These are phyloP conservation scores for Gossypium longicalyx DNA, from an alignment of 345 rosid genomes.

Conservation along the genomic window DNA sequence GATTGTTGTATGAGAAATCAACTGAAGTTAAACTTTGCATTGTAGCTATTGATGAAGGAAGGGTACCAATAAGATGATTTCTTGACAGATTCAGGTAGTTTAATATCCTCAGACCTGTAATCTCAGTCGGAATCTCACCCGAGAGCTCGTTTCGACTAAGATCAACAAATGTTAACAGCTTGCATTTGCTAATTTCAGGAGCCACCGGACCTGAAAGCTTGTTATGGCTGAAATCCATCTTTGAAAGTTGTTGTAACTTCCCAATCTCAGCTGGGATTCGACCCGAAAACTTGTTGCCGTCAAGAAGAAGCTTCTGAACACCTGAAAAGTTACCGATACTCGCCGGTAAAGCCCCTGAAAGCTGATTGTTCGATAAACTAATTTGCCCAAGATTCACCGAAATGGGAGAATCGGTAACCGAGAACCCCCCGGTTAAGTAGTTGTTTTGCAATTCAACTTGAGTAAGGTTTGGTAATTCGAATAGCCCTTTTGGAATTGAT, in stretches of 20 bases:
- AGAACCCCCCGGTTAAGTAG: conserved; percentile 58
- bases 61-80: conserved; percentile 64
- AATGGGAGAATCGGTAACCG: conserved; percentile 35
- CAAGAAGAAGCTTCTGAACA: conserved; percentile 79
- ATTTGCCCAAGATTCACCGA: conserved; percentile 67
- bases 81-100: conserved; percentile 82
- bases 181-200: conserved; percentile 71
- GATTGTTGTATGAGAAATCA: conserved; percentile 87
- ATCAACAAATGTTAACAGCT: conserved; percentile 73
- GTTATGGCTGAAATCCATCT: conserved; percentile 78
- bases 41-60: conserved; percentile 64
- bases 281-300: conserved; percentile 78
- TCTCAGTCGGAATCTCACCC: conserved; percentile 73
- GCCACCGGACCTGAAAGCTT: conserved; percentile 58
- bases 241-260: conserved; percentile 67
- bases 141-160: conserved; percentile 76
- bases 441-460: conserved; percentile 85
- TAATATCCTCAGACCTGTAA: conserved; percentile 71
- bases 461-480: conserved; percentile 60
- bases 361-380: conserved; percentile 70
- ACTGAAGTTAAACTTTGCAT: conserved; percentile 94
- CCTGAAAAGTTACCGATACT: conserved; percentile 72
- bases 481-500: conserved; percentile 72
- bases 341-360: conserved; percentile 68
- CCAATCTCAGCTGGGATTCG: conserved; percentile 74